A percentile compares a stretch with the other conserved stretches of the same genome.
These are phyloP conservation scores for Erigeron canadensis DNA, from an alignment of 129 eudicot species.

Conservation along the genomic window DNA sequence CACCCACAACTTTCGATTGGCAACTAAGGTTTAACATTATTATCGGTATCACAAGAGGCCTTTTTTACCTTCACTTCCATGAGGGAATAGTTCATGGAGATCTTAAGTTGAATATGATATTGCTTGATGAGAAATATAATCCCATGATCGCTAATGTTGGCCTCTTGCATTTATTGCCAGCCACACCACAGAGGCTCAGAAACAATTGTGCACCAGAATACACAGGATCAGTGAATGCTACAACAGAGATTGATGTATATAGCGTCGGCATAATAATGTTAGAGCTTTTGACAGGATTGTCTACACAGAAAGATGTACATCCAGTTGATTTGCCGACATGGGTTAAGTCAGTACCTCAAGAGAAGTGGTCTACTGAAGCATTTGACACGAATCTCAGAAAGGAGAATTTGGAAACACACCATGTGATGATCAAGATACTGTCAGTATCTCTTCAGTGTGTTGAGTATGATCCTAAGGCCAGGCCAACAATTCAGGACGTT, in stretches of 20 bases:
- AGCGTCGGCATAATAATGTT: slow-evolving; percentile 61
- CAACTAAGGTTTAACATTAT: slow-evolving; percentile 43
- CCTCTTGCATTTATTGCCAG: slow-evolving; percentile 48
- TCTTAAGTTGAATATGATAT: slow-evolving; percentile 54
- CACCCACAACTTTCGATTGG: slow-evolving; percentile 44
- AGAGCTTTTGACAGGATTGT: slow-evolving; percentile 56
- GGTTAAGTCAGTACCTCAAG: slow-evolving; percentile 61
- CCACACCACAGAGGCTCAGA: slow-evolving; percentile 2
- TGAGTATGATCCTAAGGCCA: slow-evolving; percentile 52
- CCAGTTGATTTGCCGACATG: slow-evolving; percentile 62
- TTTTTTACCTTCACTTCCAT: slow-evolving; percentile 55
- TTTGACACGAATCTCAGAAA: slow-evolving; percentile 49
- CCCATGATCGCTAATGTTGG: slow-evolving; percentile 56
- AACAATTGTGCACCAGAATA: slow-evolving; percentile 73
- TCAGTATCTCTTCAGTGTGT: slow-evolving; percentile 61
- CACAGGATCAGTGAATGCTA: slow-evolving; percentile 49
- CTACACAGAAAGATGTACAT: slow-evolving; percentile 44
- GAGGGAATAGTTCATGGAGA: slow-evolving; percentile 58
- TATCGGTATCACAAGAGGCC: slow-evolving; percentile 52
- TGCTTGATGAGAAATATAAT: slow-evolving; percentile 44
- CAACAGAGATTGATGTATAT: slow-evolving; percentile 54
- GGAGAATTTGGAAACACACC: slow-evolving; percentile 42
- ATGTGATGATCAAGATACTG: slow-evolving; percentile 50
- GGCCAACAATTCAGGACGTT: slow-evolving; percentile 54
- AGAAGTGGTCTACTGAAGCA: slow-evolving; percentile 59